Base-by-base conservation (phyloP, 208 protist species). In the Endotrypanum monterogeii region DNA sequence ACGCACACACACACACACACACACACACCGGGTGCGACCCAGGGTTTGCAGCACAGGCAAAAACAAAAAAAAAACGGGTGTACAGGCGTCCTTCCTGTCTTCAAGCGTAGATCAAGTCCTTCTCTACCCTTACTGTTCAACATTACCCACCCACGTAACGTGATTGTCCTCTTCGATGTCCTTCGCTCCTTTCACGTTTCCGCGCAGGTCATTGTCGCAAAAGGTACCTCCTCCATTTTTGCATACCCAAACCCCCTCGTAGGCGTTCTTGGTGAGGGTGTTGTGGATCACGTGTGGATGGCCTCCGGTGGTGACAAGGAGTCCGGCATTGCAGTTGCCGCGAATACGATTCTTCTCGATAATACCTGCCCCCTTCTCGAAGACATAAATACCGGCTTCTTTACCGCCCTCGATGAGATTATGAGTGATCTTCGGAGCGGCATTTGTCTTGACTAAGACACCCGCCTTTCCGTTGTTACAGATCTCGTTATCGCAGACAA, bases 221-320 rank as follows among this genome's bases (percentile, higher is more conserved):
- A 94, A 94, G 35, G 83, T 89, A 30, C 91, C 91, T 46, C 83
- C 74, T 18, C 93, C 93, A 28, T 60, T 76, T 68, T 94, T 94
- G 80, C 93, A 97, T 52, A 97, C 87, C 91, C 93, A 97, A 6
- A 97, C 82, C 23, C 93, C 93, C 71, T 97, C 93, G 73, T 95
- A 97, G 50, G 83, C 74, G 80, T 96, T 97, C 7, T 83, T 80
- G 30, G 72, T 73, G 57, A 97, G 73, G 2, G 65, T 85, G 84
- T 97, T 97, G 54, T 83, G 78, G 14, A 92, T 86, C 0, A 95
- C 89, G 80, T 91, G 80, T 30, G 90, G 91, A 46, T 61, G 76
- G 37, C 90, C 89, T 5, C 74, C 61, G 1, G 90, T 91, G 4
- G 93, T 96, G 63, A 97, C 93, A 16, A 97, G 89, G 54, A 97